These are phyloP conservation scores for Actinidia chinensis DNA, from an alignment of 179 eudicot genomes.

Conservation along the genomic window DNA sequence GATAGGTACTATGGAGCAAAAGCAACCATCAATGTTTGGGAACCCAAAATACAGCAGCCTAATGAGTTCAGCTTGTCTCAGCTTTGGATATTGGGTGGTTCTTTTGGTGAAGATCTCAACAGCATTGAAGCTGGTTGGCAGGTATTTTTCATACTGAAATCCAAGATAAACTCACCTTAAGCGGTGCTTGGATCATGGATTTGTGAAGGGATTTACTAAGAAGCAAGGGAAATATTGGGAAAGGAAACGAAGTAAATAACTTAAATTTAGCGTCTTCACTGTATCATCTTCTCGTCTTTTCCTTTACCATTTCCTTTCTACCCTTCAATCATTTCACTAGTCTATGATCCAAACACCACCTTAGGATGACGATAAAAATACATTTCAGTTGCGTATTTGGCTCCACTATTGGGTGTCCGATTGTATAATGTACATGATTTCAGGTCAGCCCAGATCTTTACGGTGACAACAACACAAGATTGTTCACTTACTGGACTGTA, in stretches of 20 bases:
- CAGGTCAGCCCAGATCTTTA: constrained; percentile 95
- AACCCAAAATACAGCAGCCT: constrained; percentile 34
- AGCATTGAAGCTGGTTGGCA: constrained; percentile 75
- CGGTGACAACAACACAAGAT: constrained; percentile 83
- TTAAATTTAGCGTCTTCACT: too few species aligned
- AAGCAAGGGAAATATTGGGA: too few species aligned
- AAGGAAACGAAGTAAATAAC: too few species aligned
- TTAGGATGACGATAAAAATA: too few species aligned
- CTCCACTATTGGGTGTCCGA: too few species aligned
- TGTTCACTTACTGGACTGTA: constrained; percentile 98
- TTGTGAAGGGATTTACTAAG: background rate
- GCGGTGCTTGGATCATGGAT: too few species aligned
- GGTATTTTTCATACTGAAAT: constrained; percentile 3
- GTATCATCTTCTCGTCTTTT: too few species aligned
- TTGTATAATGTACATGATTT: background rate
- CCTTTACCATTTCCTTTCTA: too few species aligned
- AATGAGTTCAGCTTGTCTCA: constrained; percentile 56
- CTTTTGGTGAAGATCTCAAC: constrained; percentile 56
- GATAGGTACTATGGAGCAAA: constrained; percentile 54
- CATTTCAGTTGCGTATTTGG: too few species aligned
- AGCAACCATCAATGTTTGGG: constrained; percentile 49
- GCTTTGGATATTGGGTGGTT: constrained; percentile 44
- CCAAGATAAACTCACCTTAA: too few species aligned
- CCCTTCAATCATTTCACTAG: too few species aligned
- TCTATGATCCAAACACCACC: too few species aligned